Base-by-base conservation (phyloP, 2,329 filamentous ascomycete genomes). In the Trichoderma harzianum region DNA sequence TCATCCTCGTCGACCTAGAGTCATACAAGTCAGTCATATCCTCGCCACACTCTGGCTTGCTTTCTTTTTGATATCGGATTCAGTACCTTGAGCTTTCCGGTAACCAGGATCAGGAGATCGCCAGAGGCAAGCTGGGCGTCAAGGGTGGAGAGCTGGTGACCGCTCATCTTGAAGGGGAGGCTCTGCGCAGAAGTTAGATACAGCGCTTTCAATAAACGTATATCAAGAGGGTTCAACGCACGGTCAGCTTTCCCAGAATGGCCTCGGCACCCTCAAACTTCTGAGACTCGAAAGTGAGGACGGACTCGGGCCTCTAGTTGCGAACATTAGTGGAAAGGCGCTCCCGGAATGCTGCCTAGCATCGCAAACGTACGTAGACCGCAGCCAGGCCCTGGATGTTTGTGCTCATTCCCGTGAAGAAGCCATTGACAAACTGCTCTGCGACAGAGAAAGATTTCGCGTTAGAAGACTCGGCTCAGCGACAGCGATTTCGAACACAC, bases 361-460 rank as follows among this genome's bases (percentile, higher is more conserved):
- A 32, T 78, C 65, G 65, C 53, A 53, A 60, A 69, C 92, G 80
- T 89, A 97, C 95, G 86, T 98, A 98, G 43, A 69, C 62, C 14
- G 72, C 69, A 16, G 69, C 53, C 85, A 98, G 93, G 74, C 84
- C 79, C 53, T 16, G 53, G 21, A 62, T 63, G 43, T 67, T 71
- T 58, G 63, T 51, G 69, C 61, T 71, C 53, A 55, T 66, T 34
- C 70, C 70, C 79, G 91, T 86, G 88, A 97, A 98, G 90, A 98
- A 98, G 87, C 92, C 95, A 73, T 91, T 80, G 76, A 95, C 91
- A 84, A 98, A 98, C 84, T 97, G 89, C 82, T 91, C 95, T 98
- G 63, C 76, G 72, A 60, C n/a, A 26, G 51, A 26, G 28, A 34
- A 51, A 28, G 5, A 39, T 51, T 39, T 43, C 55, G 39, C 36